phyloP scores from a whole-genome alignment of 148 eudicot genomes.

The Camellia japonica region DNA sequence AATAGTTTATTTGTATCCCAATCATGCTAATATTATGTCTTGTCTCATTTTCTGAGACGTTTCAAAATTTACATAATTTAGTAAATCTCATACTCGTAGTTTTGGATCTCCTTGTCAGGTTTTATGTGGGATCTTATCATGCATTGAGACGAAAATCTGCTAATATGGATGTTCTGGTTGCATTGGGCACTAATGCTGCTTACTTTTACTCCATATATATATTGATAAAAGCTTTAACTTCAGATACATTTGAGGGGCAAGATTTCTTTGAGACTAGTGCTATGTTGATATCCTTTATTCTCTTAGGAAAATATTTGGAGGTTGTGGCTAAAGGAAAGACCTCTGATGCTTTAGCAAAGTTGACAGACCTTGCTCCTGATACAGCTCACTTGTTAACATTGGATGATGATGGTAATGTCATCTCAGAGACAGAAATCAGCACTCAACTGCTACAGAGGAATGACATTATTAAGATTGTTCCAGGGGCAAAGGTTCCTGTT shows the following conservation, averaged over 20 bases:
- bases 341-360: conserved; percentile 90
- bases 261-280: conserved; percentile 98
- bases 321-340: conserved; percentile 96
- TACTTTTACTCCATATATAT: conserved; percentile 85
- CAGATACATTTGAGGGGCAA: conserved; percentile 69
- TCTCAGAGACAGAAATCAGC: conserved; percentile 74
- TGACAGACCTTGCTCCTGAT: conserved; percentile 91
- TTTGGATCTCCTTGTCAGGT: conserved; percentile 47
- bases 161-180: conserved; percentile 98
- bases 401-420: conserved; percentile 68
- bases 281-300: conserved; percentile 94
- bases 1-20: conserved; percentile 7
- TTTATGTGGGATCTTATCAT: conserved; percentile 86
- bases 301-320: conserved; percentile 92
- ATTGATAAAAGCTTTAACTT: conserved; percentile 57
- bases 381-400: conserved; percentile 65
- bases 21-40: neutral
- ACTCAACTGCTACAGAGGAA: conserved; percentile 82
- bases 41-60: neutral
- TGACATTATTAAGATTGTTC: conserved; percentile 85
- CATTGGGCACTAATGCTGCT: conserved; percentile 97
- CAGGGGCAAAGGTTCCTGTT: conserved; percentile 89
- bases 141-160: conserved; percentile 85
- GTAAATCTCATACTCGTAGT: conserved; percentile 6
- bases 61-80: neutral